Evolutionary conservation across 106 monocot species (phyloP).

Genomic region (Dendrobium chrysotoxum): DNA sequence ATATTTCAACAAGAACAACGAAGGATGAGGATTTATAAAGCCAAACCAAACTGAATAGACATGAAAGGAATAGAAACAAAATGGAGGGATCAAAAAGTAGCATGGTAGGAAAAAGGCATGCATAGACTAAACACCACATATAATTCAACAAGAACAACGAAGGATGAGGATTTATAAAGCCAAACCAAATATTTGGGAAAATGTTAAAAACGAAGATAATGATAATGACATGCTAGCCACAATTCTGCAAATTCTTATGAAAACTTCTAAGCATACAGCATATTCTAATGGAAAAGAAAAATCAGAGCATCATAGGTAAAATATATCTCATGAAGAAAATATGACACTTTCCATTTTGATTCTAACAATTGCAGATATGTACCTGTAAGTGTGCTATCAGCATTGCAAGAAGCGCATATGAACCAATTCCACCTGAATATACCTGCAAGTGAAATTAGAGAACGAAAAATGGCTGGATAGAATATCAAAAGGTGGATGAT

Average conservation of each 20-base stretch:
- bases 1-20: background rate
- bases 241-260: background rate
- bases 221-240: too few relatives aligned
- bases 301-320: background rate
- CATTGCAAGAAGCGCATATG: constrained; percentile 91
- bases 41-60: too few relatives aligned
- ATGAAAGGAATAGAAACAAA: background rate
- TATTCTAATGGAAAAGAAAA: background rate
- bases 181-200: too few relatives aligned
- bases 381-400: constrained; percentile 81
- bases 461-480: background rate
- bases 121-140: background rate
- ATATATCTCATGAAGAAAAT: background rate
- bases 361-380: background rate
- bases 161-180: too few relatives aligned
- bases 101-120: background rate
- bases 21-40: too few relatives aligned
- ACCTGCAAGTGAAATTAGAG: constrained; percentile 47
- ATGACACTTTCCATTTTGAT: background rate
- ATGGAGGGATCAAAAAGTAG: background rate
- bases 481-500: background rate
- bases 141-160: background rate
- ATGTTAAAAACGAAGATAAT: too few relatives aligned
- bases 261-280: background rate
- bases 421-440: constrained; percentile 88